A percentile compares a stretch with the other conserved stretches of the same genome.
Evolutionary conservation across 83 land plant genomes (phyloP).

Genomic region (Picea engelmannii): DNA sequence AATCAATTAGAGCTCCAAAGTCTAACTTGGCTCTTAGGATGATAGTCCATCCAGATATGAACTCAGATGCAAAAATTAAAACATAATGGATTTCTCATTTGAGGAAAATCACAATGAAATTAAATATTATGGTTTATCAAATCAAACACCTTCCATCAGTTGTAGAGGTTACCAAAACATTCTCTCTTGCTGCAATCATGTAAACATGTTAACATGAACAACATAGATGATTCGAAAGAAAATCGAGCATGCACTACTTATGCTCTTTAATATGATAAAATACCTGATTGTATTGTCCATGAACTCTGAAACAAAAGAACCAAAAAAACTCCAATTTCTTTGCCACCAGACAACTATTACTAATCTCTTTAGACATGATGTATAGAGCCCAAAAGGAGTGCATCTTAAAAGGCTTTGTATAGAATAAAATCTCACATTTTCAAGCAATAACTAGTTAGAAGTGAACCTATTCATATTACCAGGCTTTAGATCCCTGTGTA

Average conservation of each 20-base stretch:
- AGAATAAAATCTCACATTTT: neutral
- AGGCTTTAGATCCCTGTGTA: slow-evolving; percentile 78
- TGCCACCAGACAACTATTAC: too few relatives aligned
- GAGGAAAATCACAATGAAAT: too few relatives aligned
- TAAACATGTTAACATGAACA: neutral
- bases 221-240: neutral
- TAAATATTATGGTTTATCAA: too few relatives aligned
- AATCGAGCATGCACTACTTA: neutral
- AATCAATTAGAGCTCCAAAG: neutral
- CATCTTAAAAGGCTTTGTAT: neutral
- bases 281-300: too few relatives aligned
- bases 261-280: too few relatives aligned
- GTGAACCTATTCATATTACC: slow-evolving; percentile 38
- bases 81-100: too few relatives aligned
- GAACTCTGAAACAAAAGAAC: too few relatives aligned
- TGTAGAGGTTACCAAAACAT: neutral
- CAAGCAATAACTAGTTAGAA: neutral
- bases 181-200: neutral
- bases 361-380: neutral
- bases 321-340: too few relatives aligned
- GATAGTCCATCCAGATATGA: neutral
- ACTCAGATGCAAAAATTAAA: neutral
- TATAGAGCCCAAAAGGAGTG: neutral
- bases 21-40: too few relatives aligned
- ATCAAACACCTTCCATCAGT: too few relatives aligned